Base-by-base conservation (phyloP, 306 rosid species). In the Quercus bicolor region DNA sequence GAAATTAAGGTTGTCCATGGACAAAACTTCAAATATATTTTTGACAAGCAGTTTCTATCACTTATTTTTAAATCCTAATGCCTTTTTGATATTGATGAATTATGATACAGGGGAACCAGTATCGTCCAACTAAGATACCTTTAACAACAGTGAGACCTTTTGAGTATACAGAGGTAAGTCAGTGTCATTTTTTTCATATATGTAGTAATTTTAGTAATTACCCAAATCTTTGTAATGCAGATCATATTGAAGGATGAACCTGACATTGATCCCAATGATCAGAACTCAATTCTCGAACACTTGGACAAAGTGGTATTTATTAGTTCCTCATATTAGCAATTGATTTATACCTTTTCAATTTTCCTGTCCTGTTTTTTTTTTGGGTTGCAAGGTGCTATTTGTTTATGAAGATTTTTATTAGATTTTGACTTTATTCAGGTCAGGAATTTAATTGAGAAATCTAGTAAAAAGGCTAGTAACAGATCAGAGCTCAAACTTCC, bases 121-220 rank as follows among this genome's bases (percentile, higher is more conserved):
- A 95, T 84, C 98, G 99, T 72, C 97, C 99, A 77, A 95, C 98
- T 78, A 95, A 93, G 88, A 91, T 95, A 82, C 99, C 98, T 64
- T 85, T 95, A 85, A 85, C 70, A 37, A 91, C 99, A 51, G 99
- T 95, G 81, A 92, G 99, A 85, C 96, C 97, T 74, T 95, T 95
- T 78, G 98, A 92, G 82, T 93, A 95, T 80, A 84, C 98, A 33
- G 97, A 93, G 97, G 99, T 91, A 83, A 57, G 84, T 66, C 78
- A 51, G 9, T 75, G 78, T 33, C 81, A 75, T 69, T 5, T 0
- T 60, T 12, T 61, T 16, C 55, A 31, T 71, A 21, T 14, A 24
- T 7, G 21, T 59, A 23, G 5, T 59, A 34, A 19, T 87, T 65
- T 78, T 72, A 75, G 69, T 26, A 51, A 68, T 86, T 74, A 72